A percentile compares a stretch with the other conserved stretches of the same genome.
Conservation (phyloP, 305 asterid species). For the Galium porrigens region DNA sequence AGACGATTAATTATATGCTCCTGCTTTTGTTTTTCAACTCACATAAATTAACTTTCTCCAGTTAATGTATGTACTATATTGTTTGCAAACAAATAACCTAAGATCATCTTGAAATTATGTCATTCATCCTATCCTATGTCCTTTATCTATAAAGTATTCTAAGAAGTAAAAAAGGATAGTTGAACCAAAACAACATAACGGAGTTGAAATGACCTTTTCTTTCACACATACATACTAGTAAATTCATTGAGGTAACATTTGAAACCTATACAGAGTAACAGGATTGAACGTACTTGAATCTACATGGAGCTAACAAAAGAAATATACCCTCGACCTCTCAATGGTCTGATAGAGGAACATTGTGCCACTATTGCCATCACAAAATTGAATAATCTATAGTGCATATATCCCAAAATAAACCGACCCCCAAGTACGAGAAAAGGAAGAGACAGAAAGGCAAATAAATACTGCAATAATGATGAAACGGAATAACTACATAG, state of each 20-base stretch:
- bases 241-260: background rate
- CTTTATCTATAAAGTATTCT: background rate
- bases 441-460: background rate
- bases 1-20: background rate
- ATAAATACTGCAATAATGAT: background rate
- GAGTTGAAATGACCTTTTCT: background rate
- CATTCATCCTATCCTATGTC: background rate
- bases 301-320: background rate
- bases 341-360: background rate
- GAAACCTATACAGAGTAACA: background rate
- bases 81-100: background rate
- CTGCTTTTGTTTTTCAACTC: background rate
- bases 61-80: slow-evolving; percentile 1
- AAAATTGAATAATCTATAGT: background rate
- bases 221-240: background rate
- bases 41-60: background rate
- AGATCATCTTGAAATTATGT: background rate
- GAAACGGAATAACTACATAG: background rate
- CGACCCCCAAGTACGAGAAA: background rate
- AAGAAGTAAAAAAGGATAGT: background rate
- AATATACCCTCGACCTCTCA: background rate
- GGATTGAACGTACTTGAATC: background rate
- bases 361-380: background rate
- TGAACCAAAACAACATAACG: background rate
- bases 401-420: background rate